Evolutionary conservation across 2,329 filamentous ascomycete species (phyloP), one percentile per base, ranked within the genome.

Genomic region (Penicillium sp.): DNA sequence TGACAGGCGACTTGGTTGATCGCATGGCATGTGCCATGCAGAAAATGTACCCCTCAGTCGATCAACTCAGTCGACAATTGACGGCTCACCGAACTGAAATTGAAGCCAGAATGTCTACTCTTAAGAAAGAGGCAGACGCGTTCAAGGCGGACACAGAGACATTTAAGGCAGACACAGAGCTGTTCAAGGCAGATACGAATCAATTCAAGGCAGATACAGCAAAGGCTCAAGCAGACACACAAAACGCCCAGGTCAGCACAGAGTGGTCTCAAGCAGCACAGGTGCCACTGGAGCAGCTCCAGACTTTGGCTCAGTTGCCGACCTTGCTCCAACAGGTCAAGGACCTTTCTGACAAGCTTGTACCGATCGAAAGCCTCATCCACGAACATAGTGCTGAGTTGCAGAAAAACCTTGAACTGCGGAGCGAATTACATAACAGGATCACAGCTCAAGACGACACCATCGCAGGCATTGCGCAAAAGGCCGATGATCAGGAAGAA

Each of bases 1-100:
- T 66, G 17, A 75, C 75, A 0, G 70, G 72, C 11, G 61, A 68
- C 3, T 48, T 78, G 17, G 69, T 71, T 2, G 67, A 64, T n/a
- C 61, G 67, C 14, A 74, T 76, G 62, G 48, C 73, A 22, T 59
- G 51, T 19, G 64, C 65, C 3, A 69, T 76, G 59, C 67, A 69
- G 33, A 67, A 73, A 48, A 67, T 73, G 63, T 74, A 73, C 36
- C 73, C 73, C 1, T 66, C 44, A 43, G 17, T 50, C 65, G n/a
- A 42, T 8, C 19, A 45, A 14, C 40, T 55, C 1, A 31, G 30
- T 8, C 46, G 50, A 36, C 40, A 35, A 35, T 33, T 53, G 9
- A 14, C 4, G 19, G 28, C 31, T 8, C 4, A 53, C 14, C 40
- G 10, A n/a, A 37, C 14, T 14, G 50, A 35, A 26, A 30, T 41